Conservation (phyloP, 2,329 filamentous ascomycete species). For the Cladosporium sp. region DNA sequence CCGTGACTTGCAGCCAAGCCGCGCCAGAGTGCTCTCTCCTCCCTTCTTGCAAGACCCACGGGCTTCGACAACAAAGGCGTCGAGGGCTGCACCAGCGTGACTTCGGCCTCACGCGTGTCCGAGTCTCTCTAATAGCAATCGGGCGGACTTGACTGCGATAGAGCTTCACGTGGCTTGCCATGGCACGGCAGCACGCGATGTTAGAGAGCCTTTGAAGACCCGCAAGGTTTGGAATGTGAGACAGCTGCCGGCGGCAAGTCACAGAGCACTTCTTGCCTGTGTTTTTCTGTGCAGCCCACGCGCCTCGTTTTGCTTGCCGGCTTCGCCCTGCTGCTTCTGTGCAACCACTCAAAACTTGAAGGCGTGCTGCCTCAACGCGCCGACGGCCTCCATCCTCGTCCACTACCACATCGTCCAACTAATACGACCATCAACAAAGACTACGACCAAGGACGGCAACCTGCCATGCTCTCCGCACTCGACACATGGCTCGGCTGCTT, state of each 20-base stretch:
- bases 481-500: slow-evolving; percentile 4
- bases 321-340: not conserved
- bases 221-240: slow-evolving; percentile 2
- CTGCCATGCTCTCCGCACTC: not conserved
- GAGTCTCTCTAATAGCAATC: not conserved
- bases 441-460: not conserved
- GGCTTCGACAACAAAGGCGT: not conserved
- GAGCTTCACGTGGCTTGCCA: slow-evolving; percentile 3
- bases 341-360: not conserved
- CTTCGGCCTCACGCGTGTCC: not conserved
- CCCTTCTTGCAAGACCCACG: not conserved
- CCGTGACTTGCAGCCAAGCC: not conserved
- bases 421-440: not conserved
- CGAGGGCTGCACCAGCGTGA: not conserved
- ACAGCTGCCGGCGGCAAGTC: slow-evolving; percentile 9
- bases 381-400: not conserved
- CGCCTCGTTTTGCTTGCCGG: not conserved
- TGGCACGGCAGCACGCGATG: not conserved
- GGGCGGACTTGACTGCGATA: not conserved
- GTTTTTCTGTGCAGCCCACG: not conserved
- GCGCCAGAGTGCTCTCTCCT: not conserved
- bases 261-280: not conserved
- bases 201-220: not conserved
- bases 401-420: not conserved
- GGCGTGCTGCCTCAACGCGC: not conserved